phyloP scores from a whole-genome alignment of 176 grass and related monocot genomes.

The Oryza nivara region DNA sequence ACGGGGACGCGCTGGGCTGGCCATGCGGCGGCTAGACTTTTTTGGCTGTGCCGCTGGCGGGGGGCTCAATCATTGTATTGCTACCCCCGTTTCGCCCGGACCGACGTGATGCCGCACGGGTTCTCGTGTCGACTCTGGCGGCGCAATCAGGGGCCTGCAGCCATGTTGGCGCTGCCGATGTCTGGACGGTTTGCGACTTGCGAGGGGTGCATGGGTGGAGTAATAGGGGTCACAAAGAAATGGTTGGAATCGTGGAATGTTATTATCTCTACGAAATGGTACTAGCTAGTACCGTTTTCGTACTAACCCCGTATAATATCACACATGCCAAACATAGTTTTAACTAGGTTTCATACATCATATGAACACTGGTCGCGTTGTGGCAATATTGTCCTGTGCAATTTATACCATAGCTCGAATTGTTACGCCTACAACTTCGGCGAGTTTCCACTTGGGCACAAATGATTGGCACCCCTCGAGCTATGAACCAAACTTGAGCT shows the following conservation, averaged over 20 bases:
- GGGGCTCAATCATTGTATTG: neutral
- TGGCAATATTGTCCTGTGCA: no score
- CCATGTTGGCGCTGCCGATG: neutral
- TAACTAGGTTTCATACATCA: neutral
- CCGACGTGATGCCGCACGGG: neutral
- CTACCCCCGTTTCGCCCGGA: neutral
- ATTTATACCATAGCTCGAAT: neutral
- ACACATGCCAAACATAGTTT: neutral
- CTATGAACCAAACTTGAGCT: neutral
- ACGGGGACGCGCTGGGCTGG: neutral
- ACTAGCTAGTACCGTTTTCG: no score
- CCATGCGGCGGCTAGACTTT: neutral
- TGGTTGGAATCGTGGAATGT: neutral
- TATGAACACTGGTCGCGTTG: no score
- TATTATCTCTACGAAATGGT: no score
- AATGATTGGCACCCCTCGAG: neutral
- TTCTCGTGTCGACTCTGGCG: neutral
- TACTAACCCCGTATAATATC: no score
- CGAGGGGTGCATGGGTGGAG: no score
- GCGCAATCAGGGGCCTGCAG: neutral
- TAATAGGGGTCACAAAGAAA: neutral
- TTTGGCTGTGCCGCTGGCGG: neutral
- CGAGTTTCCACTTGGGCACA: neutral
- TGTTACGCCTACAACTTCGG: neutral
- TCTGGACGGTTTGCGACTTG: neutral